Percentiles rank a stretch among this genome's conserved stretches.
These are phyloP conservation scores for Entomortierella chlamydospora DNA, from an alignment of 192 early-diverging fungal genomes.

Conservation along the genomic window DNA sequence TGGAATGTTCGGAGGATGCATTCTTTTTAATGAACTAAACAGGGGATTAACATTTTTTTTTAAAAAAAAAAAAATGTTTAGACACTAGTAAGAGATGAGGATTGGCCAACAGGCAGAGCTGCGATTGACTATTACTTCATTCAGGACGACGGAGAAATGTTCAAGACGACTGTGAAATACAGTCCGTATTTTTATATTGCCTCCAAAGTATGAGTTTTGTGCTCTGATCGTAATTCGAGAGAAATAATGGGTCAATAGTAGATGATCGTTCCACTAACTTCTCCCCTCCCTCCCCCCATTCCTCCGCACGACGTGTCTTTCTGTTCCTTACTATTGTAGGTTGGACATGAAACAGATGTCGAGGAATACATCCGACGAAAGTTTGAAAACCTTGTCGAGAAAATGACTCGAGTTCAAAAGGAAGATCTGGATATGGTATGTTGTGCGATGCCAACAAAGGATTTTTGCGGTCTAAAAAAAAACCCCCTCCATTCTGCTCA, in stretches of 20 bases:
- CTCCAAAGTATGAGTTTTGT: slow-evolving; percentile 68
- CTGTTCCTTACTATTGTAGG: slow-evolving; percentile 35
- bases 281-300: background rate
- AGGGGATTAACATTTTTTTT: too few relatives aligned
- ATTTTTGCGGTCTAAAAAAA: background rate
- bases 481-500: too few relatives aligned
- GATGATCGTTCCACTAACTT: too few relatives aligned
- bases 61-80: slow-evolving; percentile 15
- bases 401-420: slow-evolving; percentile 72
- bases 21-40: too few relatives aligned
- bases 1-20: too few relatives aligned
- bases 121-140: slow-evolving; percentile 95
- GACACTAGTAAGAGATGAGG: slow-evolving; percentile 73
- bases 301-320: background rate
- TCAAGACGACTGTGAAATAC: slow-evolving; percentile 88
- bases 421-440: slow-evolving; percentile 88
- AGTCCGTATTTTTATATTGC: slow-evolving; percentile 93
- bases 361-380: slow-evolving; percentile 84
- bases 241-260: background rate
- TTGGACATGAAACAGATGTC: slow-evolving; percentile 82
- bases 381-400: slow-evolving; percentile 75
- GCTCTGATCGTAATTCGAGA: background rate
- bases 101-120: slow-evolving; percentile 72
- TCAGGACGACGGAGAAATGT: slow-evolving; percentile 87
- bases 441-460: background rate